Base-by-base conservation (phyloP, 1,284 basidiomycete species). In the Leccinum subatratum region DNA sequence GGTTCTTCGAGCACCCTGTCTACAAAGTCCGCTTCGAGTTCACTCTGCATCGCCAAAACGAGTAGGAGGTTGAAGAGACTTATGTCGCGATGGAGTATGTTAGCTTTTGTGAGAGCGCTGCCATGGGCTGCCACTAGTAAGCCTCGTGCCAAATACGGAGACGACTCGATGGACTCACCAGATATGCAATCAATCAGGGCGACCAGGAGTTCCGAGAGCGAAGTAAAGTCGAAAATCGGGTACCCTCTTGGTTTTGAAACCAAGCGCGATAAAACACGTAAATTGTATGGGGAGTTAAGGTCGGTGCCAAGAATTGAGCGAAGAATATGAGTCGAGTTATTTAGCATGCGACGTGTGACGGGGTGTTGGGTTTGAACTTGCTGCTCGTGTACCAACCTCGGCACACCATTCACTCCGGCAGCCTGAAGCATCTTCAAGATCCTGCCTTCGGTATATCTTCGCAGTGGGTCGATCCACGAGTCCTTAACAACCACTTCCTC, bases 51-150 rank as follows among this genome's bases (percentile, higher is more conserved):
- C 11, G n/a, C 48, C 30, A 54, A 7, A 11, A 48, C 8, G 3
- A 67, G 51, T 14, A 68, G 25, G 1, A 68, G 61, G 14, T 69
- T 69, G 37, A 68, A 63, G 0, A 64, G n/a, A 8, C 67, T 68
- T 2, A 68, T 59, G 9, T 68, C 59, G 1, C 11, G 20, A 12
- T 68, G 67, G 1, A 68, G 62, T 34, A 69, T 9, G 2, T 3
- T 0, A 4, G 54, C 56, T 1, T 58, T n/a, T 2, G 54, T 14
- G 3, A 66, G 30, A 30, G 56, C 25, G 3, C 68, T 57, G 18
- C 37, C 14, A 57, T 69, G 66, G 3, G 32, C 66, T 69, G 25
- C 2, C 4, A 56, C 7, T 14, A 20, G 54, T 57, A 54, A 54
- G 48, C 48, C 48, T 54, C 45, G 20, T 54, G 48, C 42, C 42